Evolutionary conservation across 768 basidiomycete genomes (phyloP), one percentile per base, ranked within the genome.

Genomic region (Agaricus blazei): DNA sequence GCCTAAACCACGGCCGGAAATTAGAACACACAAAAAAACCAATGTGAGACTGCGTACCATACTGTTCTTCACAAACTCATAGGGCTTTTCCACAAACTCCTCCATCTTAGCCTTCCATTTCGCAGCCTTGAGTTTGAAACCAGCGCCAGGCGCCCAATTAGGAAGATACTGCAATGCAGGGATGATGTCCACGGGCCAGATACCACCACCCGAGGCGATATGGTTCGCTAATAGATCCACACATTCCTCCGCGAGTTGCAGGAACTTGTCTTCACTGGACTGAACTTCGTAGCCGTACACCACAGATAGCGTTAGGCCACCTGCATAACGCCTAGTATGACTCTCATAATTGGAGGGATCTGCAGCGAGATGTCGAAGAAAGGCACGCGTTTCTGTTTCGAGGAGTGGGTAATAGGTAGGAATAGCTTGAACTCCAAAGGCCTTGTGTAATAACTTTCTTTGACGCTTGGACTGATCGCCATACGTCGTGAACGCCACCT

Each of bases 401-500:
- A 88, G 70, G 29, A 86, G 72, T 0, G 82, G 82, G 47, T 81
- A 69, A 65, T 87, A 90, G 3, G 68, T 63, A 8, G 79, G 75
- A 54, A 88, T 81, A 23, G 67, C 72, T 9, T 75, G 72, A 28
- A 72, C 58, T 37, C 81, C 79, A 37, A 90, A 75, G 5, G 87
- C 85, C 49, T 79, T 77, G 64, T 83, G 82, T 69, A 88, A 79
- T 42, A 89, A 77, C 60, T 70, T 79, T 61, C 88, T 81, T 65
- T 88, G 85, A 24, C 85, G 80, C 55, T 80, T 82, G 44, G 75
- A 75, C 62, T 76, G 74, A 58, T 85, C 83, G 34, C 81, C 81
- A 63, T 88, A 87, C 15, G 75, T 74, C 4, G 83, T 84, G 65
- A 89, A 87, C 1, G 84, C 84, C 52, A 83, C 77, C 80, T 80